Conservation (phyloP, 2,329 filamentous ascomycete species). For the Thielaviopsis musarum region DNA sequence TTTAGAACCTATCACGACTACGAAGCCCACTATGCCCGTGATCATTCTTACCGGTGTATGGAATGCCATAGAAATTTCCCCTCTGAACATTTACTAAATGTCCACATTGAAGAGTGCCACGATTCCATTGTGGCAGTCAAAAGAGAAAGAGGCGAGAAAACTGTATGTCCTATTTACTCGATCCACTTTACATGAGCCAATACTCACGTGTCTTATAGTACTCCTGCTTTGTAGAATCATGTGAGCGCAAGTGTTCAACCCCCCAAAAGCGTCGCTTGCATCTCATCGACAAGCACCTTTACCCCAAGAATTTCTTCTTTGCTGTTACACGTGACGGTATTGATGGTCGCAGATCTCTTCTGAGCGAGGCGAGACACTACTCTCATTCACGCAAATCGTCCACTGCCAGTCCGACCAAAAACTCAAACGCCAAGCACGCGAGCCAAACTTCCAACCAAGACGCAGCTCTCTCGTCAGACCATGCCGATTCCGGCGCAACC, state of each 20-base stretch:
- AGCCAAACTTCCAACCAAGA: conserved; percentile 1
- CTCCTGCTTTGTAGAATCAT: conserved; percentile 77
- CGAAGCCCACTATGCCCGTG: conserved; percentile 68
- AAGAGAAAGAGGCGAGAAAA: conserved; percentile 71
- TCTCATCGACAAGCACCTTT: conserved; percentile 86
- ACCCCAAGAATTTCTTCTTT: conserved; percentile 79
- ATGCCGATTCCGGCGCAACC: no score
- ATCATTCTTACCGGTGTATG: conserved; percentile 69
- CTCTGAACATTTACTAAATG: conserved; percentile 56
- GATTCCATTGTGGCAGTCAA: conserved; percentile 59
- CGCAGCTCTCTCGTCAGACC: no score
- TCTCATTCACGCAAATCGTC: conserved; percentile 28
- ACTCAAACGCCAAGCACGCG: conserved; percentile 14
- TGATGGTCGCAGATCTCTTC: conserved; percentile 64
- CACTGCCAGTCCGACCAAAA: conserved; percentile 20
- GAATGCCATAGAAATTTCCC: conserved; percentile 83
- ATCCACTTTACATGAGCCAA: background rate
- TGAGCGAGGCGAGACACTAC: conserved; percentile 40
- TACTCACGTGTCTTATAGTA: conserved; percentile 34
- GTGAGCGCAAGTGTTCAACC: conserved; percentile 68
- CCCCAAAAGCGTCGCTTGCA: conserved; percentile 74
- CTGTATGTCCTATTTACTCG: conserved; percentile 33
- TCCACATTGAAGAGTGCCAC: conserved; percentile 87
- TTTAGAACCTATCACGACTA: conserved; percentile 69
- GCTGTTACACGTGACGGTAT: conserved; percentile 78